Conservation (phyloP, 805 yeast genomes). For the Lachancea kluyveri region DNA sequence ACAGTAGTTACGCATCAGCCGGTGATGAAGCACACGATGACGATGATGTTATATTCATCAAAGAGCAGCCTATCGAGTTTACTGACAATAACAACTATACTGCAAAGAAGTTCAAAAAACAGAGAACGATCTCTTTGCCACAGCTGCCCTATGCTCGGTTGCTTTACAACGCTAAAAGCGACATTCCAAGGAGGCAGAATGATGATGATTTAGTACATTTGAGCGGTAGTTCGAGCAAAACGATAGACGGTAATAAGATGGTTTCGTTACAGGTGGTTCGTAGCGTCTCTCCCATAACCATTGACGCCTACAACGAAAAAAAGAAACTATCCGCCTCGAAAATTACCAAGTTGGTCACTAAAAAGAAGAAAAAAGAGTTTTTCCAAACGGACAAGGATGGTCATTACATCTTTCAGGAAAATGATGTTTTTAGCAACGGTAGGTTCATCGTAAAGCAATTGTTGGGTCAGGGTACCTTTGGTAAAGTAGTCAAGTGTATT, state of each 20-base stretch:
- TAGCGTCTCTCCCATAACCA: constrained; percentile 16
- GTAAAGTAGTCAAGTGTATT: constrained; percentile 91
- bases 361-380: constrained; percentile 5
- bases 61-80: constrained; percentile 20
- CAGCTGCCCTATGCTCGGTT: constrained; percentile 46
- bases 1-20: constrained; percentile 8
- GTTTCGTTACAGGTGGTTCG: constrained; percentile 19
- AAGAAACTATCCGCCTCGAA: constrained; percentile 9
- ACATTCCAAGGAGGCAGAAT: constrained; percentile 20
- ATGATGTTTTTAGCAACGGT: constrained; percentile 48
- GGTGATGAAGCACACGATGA: constrained; percentile 15
- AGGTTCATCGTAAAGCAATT: constrained; percentile 61
- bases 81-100: constrained; percentile 13
- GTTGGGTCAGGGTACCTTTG: constrained; percentile 95
- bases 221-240: constrained; percentile 28
- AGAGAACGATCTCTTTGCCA: constrained; percentile 48
- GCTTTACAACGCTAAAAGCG: constrained; percentile 26
- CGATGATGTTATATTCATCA: constrained; percentile 26
- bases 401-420: constrained; percentile 56
- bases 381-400: constrained; percentile 56
- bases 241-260: constrained; percentile 27
- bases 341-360: constrained; percentile 7
- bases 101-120: constrained; percentile 33
- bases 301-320: constrained; percentile 6
- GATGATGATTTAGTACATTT: constrained; percentile 28